A percentile compares a stretch with the other conserved stretches of the same genome.
Conservation (phyloP, 345 rosid species). For the Moricandia arvensis region DNA sequence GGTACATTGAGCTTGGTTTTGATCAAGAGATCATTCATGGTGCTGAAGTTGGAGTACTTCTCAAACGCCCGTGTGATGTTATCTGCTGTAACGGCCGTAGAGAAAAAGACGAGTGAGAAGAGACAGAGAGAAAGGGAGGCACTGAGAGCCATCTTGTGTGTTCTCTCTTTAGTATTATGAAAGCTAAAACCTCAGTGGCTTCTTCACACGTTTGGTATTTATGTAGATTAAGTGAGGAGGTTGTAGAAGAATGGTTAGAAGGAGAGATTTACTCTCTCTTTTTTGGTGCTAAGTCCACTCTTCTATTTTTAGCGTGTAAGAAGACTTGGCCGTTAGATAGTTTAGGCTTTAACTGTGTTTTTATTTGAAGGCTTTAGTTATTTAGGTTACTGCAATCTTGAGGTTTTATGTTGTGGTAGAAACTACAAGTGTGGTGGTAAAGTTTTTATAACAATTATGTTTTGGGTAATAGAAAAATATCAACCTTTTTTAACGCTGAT, state of each 20-base stretch:
- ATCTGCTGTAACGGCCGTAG: slow-evolving; percentile 34
- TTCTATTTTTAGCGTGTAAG: slow-evolving; percentile 30
- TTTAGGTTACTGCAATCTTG: not conserved
- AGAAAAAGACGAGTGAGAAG: slow-evolving; percentile 20
- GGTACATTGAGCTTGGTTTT: slow-evolving; percentile 35
- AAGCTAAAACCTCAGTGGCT: slow-evolving; percentile 26
- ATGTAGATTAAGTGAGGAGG: slow-evolving; percentile 21
- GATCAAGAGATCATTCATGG: slow-evolving; percentile 42
- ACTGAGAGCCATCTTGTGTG: slow-evolving; percentile 35
- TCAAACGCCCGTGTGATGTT: slow-evolving; percentile 45
- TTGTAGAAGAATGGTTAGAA: slow-evolving; percentile 19
- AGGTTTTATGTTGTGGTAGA: not conserved
- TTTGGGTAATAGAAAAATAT: not conserved
- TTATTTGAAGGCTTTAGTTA: not conserved
- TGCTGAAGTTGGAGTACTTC: slow-evolving; percentile 41
- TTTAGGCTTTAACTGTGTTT: not conserved
- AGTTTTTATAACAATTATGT: not conserved
- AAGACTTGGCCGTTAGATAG: slow-evolving; percentile 27
- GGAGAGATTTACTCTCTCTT: slow-evolving; percentile 20
- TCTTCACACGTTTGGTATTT: slow-evolving; percentile 25
- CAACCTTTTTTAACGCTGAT: too few species aligned
- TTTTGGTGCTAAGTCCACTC: slow-evolving; percentile 27
- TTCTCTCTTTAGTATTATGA: not conserved
- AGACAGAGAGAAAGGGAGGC: slow-evolving; percentile 26
- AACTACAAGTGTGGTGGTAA: not conserved